Percentiles rank a stretch among this genome's conserved stretches.
Evolutionary conservation across 805 yeast species (phyloP).

Genomic region (Lachancea thermotolerans): DNA sequence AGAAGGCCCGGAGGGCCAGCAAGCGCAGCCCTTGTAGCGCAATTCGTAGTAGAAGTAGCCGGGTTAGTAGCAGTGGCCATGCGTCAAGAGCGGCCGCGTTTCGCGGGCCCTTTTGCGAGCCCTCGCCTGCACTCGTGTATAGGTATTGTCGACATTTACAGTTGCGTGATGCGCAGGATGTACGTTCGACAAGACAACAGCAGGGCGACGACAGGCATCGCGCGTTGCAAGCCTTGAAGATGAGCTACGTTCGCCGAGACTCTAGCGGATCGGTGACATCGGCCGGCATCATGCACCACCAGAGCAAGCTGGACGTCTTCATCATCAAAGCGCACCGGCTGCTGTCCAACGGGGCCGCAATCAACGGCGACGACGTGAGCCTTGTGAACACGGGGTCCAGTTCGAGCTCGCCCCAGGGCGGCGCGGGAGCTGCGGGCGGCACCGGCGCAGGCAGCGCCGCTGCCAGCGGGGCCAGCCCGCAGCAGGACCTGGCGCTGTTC

Average conservation of each 20-base stretch:
- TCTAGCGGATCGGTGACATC: conserved; percentile 7
- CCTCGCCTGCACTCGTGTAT: not conserved
- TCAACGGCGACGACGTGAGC: conserved; percentile 14
- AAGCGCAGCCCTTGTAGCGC: too few relatives aligned
- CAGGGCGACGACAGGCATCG: not conserved
- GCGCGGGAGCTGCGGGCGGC: not conserved
- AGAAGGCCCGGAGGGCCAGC: too few relatives aligned
- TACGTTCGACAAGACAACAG: too few relatives aligned
- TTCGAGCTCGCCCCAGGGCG: conserved; percentile 5
- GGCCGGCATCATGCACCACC: conserved; percentile 18
- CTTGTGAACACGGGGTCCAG: conserved; percentile 5
- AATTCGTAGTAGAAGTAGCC: too few relatives aligned
- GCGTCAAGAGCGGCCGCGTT: too few relatives aligned
- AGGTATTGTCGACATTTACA: not conserved
- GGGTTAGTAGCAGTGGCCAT: too few relatives aligned
- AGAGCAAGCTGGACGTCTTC: conserved; percentile 23
- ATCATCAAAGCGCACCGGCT: conserved; percentile 22
- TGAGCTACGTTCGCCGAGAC: conserved; percentile 9
- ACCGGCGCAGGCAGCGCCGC: not conserved
- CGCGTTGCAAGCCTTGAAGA: not conserved
- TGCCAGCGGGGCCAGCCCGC: conserved; percentile 2
- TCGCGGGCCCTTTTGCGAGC: too few relatives aligned
- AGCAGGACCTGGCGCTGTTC: conserved; percentile 12
- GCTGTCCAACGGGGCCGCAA: conserved; percentile 16
- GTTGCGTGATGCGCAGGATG: not conserved